Conservation (phyloP, 768 basidiomycete genomes). For the Lactifluus hygrophoroides region DNA sequence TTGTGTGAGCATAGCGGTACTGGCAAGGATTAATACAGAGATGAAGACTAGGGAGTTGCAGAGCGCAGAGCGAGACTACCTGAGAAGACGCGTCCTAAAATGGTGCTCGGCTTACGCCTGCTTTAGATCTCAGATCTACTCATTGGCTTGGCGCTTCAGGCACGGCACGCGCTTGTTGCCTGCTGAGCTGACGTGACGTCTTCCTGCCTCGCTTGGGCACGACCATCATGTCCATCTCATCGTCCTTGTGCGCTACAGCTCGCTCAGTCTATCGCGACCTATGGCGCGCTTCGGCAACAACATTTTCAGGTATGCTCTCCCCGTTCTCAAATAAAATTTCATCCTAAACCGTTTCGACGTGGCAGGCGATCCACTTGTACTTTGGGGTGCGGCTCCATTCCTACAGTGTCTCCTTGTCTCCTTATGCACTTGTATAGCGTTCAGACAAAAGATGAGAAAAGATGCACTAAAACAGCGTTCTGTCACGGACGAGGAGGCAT, state of each 20-base stretch:
- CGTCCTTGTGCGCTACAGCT: conserved; percentile 49
- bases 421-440: conserved; percentile 40
- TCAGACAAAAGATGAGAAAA: conserved; percentile 55
- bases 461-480: conserved; percentile 40
- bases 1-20: not conserved
- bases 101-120: conserved; percentile 28
- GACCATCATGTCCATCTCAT: conserved; percentile 41
- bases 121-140: conserved; percentile 29
- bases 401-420: not conserved
- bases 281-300: conserved; percentile 54
- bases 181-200: no score
- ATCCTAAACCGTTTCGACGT: not conserved
- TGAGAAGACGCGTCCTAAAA: conserved; percentile 30
- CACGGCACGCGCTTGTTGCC: no score
- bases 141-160: not conserved
- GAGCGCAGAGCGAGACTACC: conserved; percentile 20
- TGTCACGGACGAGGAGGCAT: conserved; percentile 38
- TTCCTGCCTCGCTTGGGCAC: not conserved
- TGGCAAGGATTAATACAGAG: not conserved
- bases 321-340: not conserved
- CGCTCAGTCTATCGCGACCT: conserved; percentile 69
- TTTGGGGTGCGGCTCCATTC: conserved; percentile 35
- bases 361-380: conserved; percentile 48
- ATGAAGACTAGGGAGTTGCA: not conserved
- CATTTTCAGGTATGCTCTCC: conserved; percentile 46